A percentile compares a stretch with the other conserved stretches of the same genome.
Evolutionary conservation across 106 monocot genomes (phyloP).

Genomic region (Narthecium ossifragum): DNA sequence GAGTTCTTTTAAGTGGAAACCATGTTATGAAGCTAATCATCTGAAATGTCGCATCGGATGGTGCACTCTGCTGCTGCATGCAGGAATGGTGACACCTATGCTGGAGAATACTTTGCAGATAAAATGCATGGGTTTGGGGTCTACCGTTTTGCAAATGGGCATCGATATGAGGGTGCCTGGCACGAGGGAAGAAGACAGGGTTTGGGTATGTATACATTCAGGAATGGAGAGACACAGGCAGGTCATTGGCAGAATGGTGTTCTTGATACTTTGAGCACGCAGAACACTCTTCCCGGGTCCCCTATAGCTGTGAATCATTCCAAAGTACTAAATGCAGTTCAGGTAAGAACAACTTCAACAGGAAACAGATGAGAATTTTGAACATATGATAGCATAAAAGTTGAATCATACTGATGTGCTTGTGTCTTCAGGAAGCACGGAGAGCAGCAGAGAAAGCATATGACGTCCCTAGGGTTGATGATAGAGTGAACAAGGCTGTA

Average conservation of each 20-base stretch:
- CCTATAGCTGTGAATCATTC: conserved; percentile 72
- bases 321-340: conserved; percentile 84
- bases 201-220: conserved; percentile 63
- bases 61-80: neutral
- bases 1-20: too few species aligned
- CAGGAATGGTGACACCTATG: conserved; percentile 75
- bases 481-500: conserved; percentile 68
- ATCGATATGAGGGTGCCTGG: conserved; percentile 69
- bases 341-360: conserved; percentile 31
- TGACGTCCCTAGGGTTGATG: conserved; percentile 65
- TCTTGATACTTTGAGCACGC: conserved; percentile 54
- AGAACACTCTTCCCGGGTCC: conserved; percentile 45
- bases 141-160: conserved; percentile 62
- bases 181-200: conserved; percentile 70
- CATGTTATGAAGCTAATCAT: too few species aligned
- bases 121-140: conserved; percentile 78
- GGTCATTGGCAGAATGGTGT: conserved; percentile 75
- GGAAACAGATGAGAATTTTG: neutral
- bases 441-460: conserved; percentile 68
- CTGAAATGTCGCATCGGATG: too few species aligned
- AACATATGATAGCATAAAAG: neutral
- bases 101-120: conserved; percentile 81
- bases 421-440: conserved; percentile 63
- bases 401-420: neutral
- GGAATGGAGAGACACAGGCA: conserved; percentile 56